Evolutionary conservation across 2,329 filamentous ascomycete species (phyloP), one percentile per base, ranked within the genome.

Genomic region (Penicillium sp.): DNA sequence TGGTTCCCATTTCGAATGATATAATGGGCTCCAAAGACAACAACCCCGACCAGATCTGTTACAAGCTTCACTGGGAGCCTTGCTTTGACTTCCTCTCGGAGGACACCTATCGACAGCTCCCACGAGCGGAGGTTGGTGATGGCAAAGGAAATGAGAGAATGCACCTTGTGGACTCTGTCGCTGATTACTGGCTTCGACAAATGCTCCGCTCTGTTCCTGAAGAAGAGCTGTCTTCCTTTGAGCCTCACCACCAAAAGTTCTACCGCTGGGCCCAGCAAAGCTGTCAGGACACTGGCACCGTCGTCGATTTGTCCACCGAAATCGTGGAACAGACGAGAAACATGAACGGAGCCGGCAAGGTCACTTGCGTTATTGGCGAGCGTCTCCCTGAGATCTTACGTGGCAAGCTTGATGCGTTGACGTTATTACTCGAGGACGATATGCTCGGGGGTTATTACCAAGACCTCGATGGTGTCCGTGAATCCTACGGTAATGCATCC

Each of bases 361-460:
- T 58, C 13, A 52, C 50, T 2, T 59, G 48, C 31, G 49, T 33
- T 43, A 47, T 62, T 7, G 61, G 61, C 4, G 56, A 61, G 42
- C 37, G 49, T 6, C 46, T 62, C 12, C 50, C 61, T 1, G 46
- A 57, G 4, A 60, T 66, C 12, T 51, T 66, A 12, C 52, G 57
- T 3, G 58, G 57, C 1, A 50, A 63, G 24, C 43, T 55, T 7
- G 64, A 68, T 23, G 56, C 68, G 6, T 44, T 67, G 37, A 61
- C 61, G 2, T 42, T 66, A 1, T 55, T 67, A 38, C 49, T 62
- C 6, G 59, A 62, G 13, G 55, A 62, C 23, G 60, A 66, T 33
- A 43, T 62, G 25, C 56, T 66, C 4, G 52, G 54, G 27, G 47
- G 46, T 15, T 57, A 61, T 31, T 63, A 64, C 42, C 32, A 58